These are phyloP conservation scores for Triticum dicoccoides DNA, from an alignment of 176 grass and related monocot genomes.

Conservation along the genomic window DNA sequence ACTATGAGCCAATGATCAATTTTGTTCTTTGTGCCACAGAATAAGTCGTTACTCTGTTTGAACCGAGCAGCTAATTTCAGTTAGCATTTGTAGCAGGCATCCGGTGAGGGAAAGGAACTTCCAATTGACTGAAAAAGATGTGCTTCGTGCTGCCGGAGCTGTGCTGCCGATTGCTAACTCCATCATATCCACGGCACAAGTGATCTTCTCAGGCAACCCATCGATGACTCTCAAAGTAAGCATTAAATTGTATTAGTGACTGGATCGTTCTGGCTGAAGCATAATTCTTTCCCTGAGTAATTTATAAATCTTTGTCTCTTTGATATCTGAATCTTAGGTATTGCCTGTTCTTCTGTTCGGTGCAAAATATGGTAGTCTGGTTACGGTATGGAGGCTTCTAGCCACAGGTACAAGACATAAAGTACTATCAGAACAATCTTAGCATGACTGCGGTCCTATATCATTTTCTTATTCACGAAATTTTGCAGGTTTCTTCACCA, in stretches of 20 bases:
- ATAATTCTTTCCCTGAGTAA: neutral
- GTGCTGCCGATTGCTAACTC: constrained; percentile 67
- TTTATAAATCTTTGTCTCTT: neutral
- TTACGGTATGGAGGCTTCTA: constrained; percentile 57
- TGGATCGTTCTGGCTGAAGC: neutral
- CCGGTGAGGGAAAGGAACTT: constrained; percentile 42
- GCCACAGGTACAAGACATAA: constrained; percentile 51
- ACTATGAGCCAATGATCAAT: neutral
- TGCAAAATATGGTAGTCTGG: constrained; percentile 61
- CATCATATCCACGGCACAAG: constrained; percentile 54
- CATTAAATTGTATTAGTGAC: neutral
- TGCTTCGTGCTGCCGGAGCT: constrained; percentile 44
- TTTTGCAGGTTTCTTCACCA: constrained; percentile 77
- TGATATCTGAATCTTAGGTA: constrained; percentile 43
- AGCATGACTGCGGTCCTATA: neutral
- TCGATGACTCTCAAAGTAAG: constrained; percentile 88
- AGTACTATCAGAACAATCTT: neutral
- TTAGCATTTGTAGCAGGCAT: constrained; percentile 40
- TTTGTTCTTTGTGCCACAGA: neutral
- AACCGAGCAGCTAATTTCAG: constrained; percentile 14
- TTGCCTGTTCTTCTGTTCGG: constrained; percentile 67
- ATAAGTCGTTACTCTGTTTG: neutral
- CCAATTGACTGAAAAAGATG: constrained; percentile 69
- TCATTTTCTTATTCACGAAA: constrained; percentile 17
- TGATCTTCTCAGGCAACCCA: constrained; percentile 84